Conservation (phyloP, 2,329 filamentous ascomycete genomes). For the Aspergillus fructus region DNA sequence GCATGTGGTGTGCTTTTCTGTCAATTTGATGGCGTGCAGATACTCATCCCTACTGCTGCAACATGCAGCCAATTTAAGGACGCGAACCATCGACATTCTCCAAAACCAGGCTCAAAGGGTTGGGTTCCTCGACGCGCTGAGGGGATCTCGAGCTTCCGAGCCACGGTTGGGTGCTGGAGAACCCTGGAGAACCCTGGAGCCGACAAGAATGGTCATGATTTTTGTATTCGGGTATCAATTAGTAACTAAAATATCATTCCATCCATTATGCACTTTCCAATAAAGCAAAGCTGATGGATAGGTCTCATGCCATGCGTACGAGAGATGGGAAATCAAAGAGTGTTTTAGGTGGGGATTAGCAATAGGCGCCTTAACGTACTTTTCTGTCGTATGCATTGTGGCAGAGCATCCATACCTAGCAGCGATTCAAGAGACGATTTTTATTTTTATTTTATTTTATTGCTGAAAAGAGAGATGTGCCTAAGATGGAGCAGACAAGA, state of each 20-base stretch:
- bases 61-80: not conserved
- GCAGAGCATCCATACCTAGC: not conserved
- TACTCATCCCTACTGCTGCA: slow-evolving; percentile 2
- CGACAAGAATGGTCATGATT: not conserved
- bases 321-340: not conserved
- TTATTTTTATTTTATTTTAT: too few species aligned
- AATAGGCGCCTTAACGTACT: too few species aligned
- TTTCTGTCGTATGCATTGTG: not conserved
- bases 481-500: not conserved
- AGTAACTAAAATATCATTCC: not conserved
- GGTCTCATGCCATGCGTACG: not conserved
- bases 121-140: too few species aligned
- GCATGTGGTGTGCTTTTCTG: not conserved
- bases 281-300: not conserved
- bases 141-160: too few species aligned
- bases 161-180: not conserved
- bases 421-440: not conserved
- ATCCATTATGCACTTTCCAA: not conserved
- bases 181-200: not conserved
- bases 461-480: too few species aligned
- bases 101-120: not conserved
- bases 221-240: not conserved
- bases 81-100: not conserved
- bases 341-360: too few species aligned
- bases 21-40: slow-evolving; percentile 6